These are phyloP conservation scores for Nakazawaea pomicola DNA, from an alignment of 805 yeast genomes.

Conservation along the genomic window DNA sequence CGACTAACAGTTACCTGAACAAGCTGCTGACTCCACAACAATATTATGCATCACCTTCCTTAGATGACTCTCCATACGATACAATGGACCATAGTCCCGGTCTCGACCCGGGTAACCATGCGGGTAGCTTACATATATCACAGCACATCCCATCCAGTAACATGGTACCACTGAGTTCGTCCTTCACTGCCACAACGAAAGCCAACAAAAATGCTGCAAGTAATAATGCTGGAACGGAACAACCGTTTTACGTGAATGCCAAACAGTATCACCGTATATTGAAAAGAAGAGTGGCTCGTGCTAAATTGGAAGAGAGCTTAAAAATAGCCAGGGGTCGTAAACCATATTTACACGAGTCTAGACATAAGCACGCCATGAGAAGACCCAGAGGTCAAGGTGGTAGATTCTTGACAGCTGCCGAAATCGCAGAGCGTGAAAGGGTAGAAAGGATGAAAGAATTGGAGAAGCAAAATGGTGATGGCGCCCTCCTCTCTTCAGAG, in stretches of 20 bases:
- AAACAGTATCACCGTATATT: slow-evolving; percentile 94
- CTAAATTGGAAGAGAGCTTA: slow-evolving; percentile 83
- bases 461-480: slow-evolving; percentile 6
- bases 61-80: slow-evolving; percentile 10
- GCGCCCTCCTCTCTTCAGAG: too few relatives aligned
- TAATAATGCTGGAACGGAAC: slow-evolving; percentile 56
- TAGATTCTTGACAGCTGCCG: slow-evolving; percentile 91
- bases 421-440: slow-evolving; percentile 64
- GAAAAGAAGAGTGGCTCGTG: slow-evolving; percentile 90
- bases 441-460: slow-evolving; percentile 18
- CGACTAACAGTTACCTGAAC: not conserved
- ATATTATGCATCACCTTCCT: slow-evolving; percentile 9
- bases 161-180: too few relatives aligned
- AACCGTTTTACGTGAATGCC: slow-evolving; percentile 96
- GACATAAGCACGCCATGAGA: slow-evolving; percentile 99
- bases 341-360: slow-evolving; percentile 92
- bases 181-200: too few relatives aligned
- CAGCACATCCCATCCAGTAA: too few relatives aligned
- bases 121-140: slow-evolving; percentile 1
- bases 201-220: too few relatives aligned
- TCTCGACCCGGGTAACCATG: slow-evolving; percentile 5
- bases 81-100: slow-evolving; percentile 9
- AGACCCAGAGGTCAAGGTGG: slow-evolving; percentile 99
- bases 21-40: slow-evolving; percentile 3
- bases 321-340: slow-evolving; percentile 85